Percentiles rank a stretch among this genome's conserved stretches.
These are phyloP conservation scores for Haematococcus lacustris DNA, from an alignment of 139 green algal genomes.

Conservation along the genomic window DNA sequence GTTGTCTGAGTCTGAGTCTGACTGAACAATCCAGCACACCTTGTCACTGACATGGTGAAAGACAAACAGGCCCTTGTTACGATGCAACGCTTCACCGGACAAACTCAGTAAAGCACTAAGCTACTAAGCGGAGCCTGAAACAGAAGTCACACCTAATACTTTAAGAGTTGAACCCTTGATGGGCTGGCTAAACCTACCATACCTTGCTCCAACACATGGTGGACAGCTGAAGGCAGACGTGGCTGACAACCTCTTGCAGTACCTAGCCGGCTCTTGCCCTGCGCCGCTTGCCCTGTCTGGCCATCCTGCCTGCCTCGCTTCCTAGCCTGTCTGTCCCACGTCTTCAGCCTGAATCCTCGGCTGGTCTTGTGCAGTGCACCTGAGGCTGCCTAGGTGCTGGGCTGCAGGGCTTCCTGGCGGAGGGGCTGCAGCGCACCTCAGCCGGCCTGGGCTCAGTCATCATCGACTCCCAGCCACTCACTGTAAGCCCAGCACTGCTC, in stretches of 20 bases:
- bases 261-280: neutral
- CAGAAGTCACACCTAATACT: no score
- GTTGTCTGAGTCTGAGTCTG: no score
- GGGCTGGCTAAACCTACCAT: no score
- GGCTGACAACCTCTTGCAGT: neutral
- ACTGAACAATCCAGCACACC: no score
- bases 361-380: neutral
- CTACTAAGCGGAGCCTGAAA: no score
- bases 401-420: constrained; percentile 78
- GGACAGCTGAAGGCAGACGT: neutral
- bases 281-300: neutral
- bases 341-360: neutral
- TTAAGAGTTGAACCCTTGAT: no score
- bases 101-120: no score
- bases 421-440: constrained; percentile 78
- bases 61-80: no score
- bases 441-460: constrained; percentile 84
- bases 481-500: constrained; percentile 8
- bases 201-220: neutral
- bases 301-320: neutral
- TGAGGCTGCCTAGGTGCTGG: neutral
- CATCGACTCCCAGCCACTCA: constrained; percentile 95
- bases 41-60: no score
- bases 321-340: neutral
- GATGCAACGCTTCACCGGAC: no score